Evolutionary conservation across 1,284 basidiomycete genomes (phyloP).

Genomic region (Ceratobasidium sp.): DNA sequence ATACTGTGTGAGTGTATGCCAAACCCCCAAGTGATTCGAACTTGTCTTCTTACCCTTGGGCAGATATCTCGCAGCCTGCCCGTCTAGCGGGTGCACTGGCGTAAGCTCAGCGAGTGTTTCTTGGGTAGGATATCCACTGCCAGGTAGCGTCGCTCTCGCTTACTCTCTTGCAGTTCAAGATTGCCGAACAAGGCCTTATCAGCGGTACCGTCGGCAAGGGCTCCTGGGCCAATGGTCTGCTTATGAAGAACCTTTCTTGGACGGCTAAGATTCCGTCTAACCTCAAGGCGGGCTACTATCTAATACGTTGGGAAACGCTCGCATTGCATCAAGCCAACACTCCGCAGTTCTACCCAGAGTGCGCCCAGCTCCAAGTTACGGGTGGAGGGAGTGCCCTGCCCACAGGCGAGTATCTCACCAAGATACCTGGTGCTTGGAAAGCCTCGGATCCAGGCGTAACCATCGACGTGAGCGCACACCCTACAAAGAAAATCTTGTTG

Average conservation of each 20-base stretch:
- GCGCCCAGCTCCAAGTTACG: constrained; percentile 43
- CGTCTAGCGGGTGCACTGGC: constrained; percentile 43
- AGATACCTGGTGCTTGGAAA: constrained; percentile 51
- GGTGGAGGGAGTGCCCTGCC: constrained; percentile 40
- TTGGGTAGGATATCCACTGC: constrained; percentile 37
- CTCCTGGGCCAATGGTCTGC: constrained; percentile 40
- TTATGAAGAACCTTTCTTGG: constrained; percentile 41
- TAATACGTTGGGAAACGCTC: constrained; percentile 39
- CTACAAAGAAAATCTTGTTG: neutral
- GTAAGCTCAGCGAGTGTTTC: constrained; percentile 38
- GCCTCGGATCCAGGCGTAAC: constrained; percentile 40
- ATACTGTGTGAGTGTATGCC: constrained; percentile 22
- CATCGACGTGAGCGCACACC: constrained; percentile 6
- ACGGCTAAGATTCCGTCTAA: constrained; percentile 37
- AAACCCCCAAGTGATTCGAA: neutral
- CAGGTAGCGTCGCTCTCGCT: neutral
- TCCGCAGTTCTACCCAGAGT: constrained; percentile 43
- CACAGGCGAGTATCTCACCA: constrained; percentile 47
- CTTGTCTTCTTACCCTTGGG: neutral
- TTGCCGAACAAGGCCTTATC: constrained; percentile 39
- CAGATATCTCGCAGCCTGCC: constrained; percentile 40
- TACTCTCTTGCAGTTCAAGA: constrained; percentile 31
- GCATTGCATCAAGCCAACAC: constrained; percentile 43
- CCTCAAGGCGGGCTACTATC: constrained; percentile 37
- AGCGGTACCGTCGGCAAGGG: constrained; percentile 40